Conservation (phyloP, 371 early-diverging fungal genomes). For the Mucor indicus region DNA sequence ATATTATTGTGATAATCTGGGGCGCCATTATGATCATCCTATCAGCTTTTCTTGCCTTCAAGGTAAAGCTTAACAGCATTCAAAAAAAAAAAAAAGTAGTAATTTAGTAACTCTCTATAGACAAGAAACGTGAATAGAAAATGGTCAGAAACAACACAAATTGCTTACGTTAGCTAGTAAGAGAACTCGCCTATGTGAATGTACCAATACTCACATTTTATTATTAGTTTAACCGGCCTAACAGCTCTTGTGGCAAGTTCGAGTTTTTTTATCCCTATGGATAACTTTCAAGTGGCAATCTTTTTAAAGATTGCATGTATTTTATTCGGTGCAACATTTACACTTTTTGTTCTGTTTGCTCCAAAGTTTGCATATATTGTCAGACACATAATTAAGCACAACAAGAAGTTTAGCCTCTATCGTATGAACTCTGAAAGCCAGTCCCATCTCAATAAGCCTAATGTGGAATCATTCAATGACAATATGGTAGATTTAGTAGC, state of each 20-base stretch:
- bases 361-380: constrained; percentile 28
- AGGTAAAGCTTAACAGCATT: constrained; percentile 16
- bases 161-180: constrained; percentile 49
- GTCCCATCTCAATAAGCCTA: constrained; percentile 4
- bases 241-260: constrained; percentile 29
- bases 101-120: constrained; percentile 14
- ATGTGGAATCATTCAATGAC: constrained; percentile 5
- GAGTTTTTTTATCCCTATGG: constrained; percentile 27
- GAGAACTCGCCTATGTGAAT: no score
- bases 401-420: constrained; percentile 15
- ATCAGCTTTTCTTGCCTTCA: constrained; percentile 38
- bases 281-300: constrained; percentile 18
- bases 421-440: constrained; percentile 13
- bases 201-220: background rate
- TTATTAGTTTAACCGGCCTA: constrained; percentile 26
- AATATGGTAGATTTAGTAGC: constrained; percentile 16
- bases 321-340: constrained; percentile 33
- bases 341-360: constrained; percentile 28
- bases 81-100: no score
- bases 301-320: constrained; percentile 30
- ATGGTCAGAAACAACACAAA: constrained; percentile 46
- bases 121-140: constrained; percentile 35
- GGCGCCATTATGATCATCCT: constrained; percentile 19
- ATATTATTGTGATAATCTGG: constrained; percentile 21
- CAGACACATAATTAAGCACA: constrained; percentile 17